Conservation (phyloP, 768 basidiomycete genomes). For the Suillus cothurnatus region DNA sequence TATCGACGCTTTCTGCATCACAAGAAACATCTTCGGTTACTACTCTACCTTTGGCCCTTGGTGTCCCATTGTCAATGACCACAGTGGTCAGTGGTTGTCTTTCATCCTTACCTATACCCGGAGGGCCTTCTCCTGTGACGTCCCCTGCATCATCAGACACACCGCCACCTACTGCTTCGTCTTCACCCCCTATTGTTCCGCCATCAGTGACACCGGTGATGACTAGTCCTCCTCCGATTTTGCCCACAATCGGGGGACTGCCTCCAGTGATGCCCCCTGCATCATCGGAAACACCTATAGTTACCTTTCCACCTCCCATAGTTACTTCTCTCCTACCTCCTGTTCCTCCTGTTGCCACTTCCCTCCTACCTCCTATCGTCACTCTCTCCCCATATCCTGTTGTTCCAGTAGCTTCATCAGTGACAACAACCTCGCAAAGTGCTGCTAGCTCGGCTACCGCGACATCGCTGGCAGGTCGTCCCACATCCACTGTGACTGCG, state of each 20-base stretch:
- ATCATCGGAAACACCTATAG: neutral
- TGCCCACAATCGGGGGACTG: neutral
- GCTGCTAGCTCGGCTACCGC: no score
- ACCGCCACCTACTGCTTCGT: neutral
- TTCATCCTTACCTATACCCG: neutral
- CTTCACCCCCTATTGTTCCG: neutral
- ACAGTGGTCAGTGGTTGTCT: neutral
- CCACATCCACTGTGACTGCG: no score
- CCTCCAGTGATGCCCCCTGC: neutral
- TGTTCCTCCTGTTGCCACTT: neutral
- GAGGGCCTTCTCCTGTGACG: neutral
- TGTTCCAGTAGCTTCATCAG: neutral
- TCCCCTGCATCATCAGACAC: neutral
- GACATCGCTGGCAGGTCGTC: no score
- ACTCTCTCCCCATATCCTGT: neutral
- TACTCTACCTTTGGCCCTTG: neutral
- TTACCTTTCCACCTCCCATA: neutral
- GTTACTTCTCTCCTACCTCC: neutral
- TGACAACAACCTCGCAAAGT: neutral
- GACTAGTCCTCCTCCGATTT: neutral
- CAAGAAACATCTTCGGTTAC: neutral
- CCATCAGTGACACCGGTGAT: neutral
- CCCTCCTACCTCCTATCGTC: neutral
- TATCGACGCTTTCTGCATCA: neutral
- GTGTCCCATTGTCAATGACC: neutral